Conservation (phyloP, 2,329 filamentous ascomycete species). For the Fusarium udum region DNA sequence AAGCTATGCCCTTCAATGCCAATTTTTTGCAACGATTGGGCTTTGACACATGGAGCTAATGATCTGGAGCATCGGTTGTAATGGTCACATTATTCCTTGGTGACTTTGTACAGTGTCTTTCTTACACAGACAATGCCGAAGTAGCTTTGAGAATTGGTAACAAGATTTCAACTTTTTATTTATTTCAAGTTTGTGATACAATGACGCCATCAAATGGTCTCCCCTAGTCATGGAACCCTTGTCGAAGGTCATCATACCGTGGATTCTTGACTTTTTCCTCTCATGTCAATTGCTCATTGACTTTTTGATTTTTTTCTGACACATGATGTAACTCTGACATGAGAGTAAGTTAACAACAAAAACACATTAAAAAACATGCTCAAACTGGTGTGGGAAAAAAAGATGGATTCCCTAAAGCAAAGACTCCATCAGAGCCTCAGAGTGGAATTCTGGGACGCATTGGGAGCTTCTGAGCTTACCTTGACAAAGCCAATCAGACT, state of each 20-base stretch:
- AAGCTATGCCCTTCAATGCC: constrained; percentile 15
- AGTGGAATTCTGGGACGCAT: constrained; percentile 31
- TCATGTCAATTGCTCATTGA: constrained; percentile 5
- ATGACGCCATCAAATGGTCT: constrained; percentile 35
- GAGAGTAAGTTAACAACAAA: background rate
- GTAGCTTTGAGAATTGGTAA: background rate
- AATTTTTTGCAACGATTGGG: constrained; percentile 13
- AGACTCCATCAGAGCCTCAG: constrained; percentile 14
- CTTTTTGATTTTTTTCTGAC: background rate
- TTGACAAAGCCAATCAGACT: constrained; percentile 34
- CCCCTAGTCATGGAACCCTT: background rate
- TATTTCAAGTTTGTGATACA: constrained; percentile 11
- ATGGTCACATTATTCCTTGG: background rate
- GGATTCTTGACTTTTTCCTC: background rate
- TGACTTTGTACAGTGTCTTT: background rate
- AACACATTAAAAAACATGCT: background rate
- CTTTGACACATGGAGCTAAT: constrained; percentile 24
- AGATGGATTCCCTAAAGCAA: constrained; percentile 13
- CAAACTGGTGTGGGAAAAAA: constrained; percentile 1
- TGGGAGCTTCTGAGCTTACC: constrained; percentile 34
- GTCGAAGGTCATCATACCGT: background rate
- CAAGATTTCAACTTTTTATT: background rate
- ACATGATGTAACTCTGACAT: constrained; percentile 20
- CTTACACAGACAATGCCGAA: background rate
- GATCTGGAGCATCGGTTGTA: background rate